phyloP scores from a whole-genome alignment of 371 early-diverging fungal species.

The Lichtheimia ramosa region DNA sequence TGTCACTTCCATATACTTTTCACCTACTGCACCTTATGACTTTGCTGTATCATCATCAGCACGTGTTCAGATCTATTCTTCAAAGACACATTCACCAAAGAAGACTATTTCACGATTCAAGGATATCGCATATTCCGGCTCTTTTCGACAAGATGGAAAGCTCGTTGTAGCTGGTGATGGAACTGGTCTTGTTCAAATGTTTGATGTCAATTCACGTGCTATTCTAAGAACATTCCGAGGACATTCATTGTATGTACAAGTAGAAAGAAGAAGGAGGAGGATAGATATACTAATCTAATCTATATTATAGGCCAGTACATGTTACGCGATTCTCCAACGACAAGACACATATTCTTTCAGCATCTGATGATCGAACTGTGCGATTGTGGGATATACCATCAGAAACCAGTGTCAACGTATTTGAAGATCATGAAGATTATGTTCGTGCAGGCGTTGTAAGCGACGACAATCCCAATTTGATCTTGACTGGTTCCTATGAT shows the following conservation, averaged over 20 bases:
- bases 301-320: conserved; percentile 70
- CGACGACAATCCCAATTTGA: conserved; percentile 75
- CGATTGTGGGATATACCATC: conserved; percentile 92
- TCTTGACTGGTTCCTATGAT: conserved; percentile 93
- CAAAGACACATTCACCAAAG: conserved; percentile 75
- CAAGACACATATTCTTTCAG: conserved; percentile 81
- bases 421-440: conserved; percentile 89
- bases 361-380: conserved; percentile 90
- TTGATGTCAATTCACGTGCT: conserved; percentile 77
- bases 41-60: conserved; percentile 89
- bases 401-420: conserved; percentile 69
- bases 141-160: conserved; percentile 85
- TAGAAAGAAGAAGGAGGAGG: background rate
- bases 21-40: conserved; percentile 81
- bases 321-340: conserved; percentile 78
- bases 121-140: conserved; percentile 81
- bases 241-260: conserved; percentile 72
- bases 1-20: conserved; percentile 83
- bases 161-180: conserved; percentile 93
- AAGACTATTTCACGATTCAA: conserved; percentile 91
- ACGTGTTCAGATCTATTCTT: conserved; percentile 88
- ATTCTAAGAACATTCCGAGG: conserved; percentile 85
- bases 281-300: background rate
- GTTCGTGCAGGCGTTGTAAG: conserved; percentile 77
- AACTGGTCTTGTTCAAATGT: conserved; percentile 84